Base-by-base conservation (phyloP, 208 protist species). In the Trypanosomatidae sp. region DNA sequence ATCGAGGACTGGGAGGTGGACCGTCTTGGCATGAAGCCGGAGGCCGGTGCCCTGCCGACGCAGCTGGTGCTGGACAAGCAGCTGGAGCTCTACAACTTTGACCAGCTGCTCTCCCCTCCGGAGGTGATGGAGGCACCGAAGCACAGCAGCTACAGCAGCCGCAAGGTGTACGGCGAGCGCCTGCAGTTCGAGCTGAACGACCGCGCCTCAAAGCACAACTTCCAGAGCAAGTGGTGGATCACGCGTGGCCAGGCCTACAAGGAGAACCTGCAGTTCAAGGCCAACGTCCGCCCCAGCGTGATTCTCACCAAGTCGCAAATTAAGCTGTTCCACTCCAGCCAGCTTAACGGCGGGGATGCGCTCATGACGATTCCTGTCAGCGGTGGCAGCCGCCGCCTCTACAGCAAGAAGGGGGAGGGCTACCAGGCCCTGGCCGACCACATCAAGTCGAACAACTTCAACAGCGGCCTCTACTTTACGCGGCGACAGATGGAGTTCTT, bases 181-280 rank as follows among this genome's bases (percentile, higher is more conserved):
- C 75, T 96, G 68, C 89, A 94, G 83, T 94, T 96, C 74, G 91
- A 96, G 82, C 86, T 96, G 39, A 92, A 94, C 74, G 89, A 96
- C 72, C 91, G 91, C 55, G 85, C 91, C 1, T 83, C 89, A 76
- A 92, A 91, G 81, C 88, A 94, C 80, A 82, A 82, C 70, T 94
- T 87, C 72, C 87, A 91, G 75, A 94, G 89, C 81, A 86, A 88
- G 69, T 94, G 88, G 88, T 96, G 91, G 91, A 82, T 96, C 71
- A 93, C 91, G 1, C 75, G 80, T 17, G 67, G 62, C 15, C 87
- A 94, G 79, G 88, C 88, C 9, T 81, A 89, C 64, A 92, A 93
- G 82, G 88, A 96, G 70, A 86, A 88, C 69, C 79, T 96, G 49
- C 87, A 91, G 66, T 91, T 94, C 69, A 91, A 92, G 76, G 69